Evolutionary conservation across 1,284 basidiomycete genomes (phyloP), one percentile per base, ranked within the genome.

Genomic region (Trichosporon inkin): DNA sequence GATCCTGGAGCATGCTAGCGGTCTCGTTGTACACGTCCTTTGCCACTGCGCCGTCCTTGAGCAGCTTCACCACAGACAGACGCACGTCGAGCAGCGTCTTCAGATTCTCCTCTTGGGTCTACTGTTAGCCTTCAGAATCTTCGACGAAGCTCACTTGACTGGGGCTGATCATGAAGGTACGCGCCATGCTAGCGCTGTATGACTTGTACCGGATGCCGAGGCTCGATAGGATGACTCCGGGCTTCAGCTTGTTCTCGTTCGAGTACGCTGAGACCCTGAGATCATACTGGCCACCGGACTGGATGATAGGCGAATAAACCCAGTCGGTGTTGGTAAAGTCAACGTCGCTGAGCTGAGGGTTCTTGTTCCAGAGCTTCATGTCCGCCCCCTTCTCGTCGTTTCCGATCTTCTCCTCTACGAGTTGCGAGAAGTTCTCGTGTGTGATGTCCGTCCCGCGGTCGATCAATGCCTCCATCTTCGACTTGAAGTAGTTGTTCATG

Each of bases 131-230:
- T 32, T 32, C 28, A n/a, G 6, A 32, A 11, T 3, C 32, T 5
- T 1, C 5, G 14, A 19, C 14, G 6, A 10, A 10, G 24, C 83
- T 69, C 58, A 90, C 90, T 72, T 89, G 88, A 67, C 87, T 88
- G 2, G 95, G 94, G 74, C 95, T 92, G 52, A 98, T 92, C 69
- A 97, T 90, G 77, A 95, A 94, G 3, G 92, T 97, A 47, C 95
- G 84, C 10, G 89, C 92, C 63, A 97, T 84, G 75, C 93, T 95
- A 34, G 89, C 86, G 72, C 91, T 93, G 74, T 98, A 98, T 10
- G 87, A 89, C 73, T 89, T 94, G 80, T 96, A 98, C 35, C 92
- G 86, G 78, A 98, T 84, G 38, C 93, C 95, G 64, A 97, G 84
- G 16, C 88, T 86, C 10, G 92, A 87, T 1, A 98, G 81, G 60